Evolutionary conservation across 2,329 filamentous ascomycete species (phyloP), one percentile per base, ranked within the genome.

Genomic region (Biscogniauxia sp.): DNA sequence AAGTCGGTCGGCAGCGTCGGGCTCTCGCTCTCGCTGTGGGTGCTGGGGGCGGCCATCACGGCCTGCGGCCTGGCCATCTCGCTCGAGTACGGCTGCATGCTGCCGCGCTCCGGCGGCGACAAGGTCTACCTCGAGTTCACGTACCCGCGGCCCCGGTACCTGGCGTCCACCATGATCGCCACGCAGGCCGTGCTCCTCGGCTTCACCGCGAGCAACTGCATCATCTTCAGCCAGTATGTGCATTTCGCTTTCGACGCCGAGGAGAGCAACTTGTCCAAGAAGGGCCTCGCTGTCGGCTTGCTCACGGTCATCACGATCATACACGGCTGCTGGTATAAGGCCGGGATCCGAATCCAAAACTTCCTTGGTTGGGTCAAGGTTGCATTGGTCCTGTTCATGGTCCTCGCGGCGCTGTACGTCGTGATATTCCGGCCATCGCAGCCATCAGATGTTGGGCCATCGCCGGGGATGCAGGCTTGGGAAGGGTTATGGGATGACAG

Each of bases 111-210:
- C 0, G 88, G 88, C 6, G 88, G 88, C 23, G 79, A 84, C 25
- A 91, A 91, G 73, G 86, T 90, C 6, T 91, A 90, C 68, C 81
- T 91, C 52, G 88, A 91, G 72, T 88, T 87, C 70, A 86, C 86
- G 0, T 91, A 88, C 70, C 81, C 82, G 1, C 78, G 78, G 32
- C 88, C 88, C 1, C 80, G 82, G 5, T 87, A 89, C 62, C 78
- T 91, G 2, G 85, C 86, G 0, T 87, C 87, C 2, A 87, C 84
- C 0, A 70, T 91, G 17, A 78, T 90, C 13, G 86, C 87, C 0
- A 80, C 87, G 1, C 84, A 90, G 58, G 86, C 84, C 0, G 81
- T 90, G 0, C 70, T 90, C 0, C 75, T 91, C 0, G 86, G 87
- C 0, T 90, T 90, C 59, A 89, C 88, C 0, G 86, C 87, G 0